Base-by-base conservation (phyloP, 345 rosid genomes). In the Sisymbrium altissimum region DNA sequence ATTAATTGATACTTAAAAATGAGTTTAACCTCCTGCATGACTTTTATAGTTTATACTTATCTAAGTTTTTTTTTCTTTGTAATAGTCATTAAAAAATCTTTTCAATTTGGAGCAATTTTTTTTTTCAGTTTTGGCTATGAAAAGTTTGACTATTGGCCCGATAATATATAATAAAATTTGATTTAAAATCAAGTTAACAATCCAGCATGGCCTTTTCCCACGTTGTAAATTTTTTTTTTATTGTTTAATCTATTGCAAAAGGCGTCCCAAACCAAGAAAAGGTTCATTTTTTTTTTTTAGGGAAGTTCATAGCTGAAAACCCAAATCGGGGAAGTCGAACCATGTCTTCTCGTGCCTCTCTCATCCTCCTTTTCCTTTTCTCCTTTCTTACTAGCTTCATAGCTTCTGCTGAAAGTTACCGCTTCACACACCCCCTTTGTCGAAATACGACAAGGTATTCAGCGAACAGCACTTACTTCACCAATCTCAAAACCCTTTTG, bases 401-500 rank as follows among this genome's bases (percentile, higher is more conserved):
- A 48, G 54, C 27, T 48, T 48, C 54, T 48, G 54, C 53, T 48
- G 6, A 48, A 19, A 18, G 2, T 23, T n/a, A 3, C 50, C 8
- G 1, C 52, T 23, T 46, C 14, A 11, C 11, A 50, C 9, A 19
- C 49, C n/a, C 25, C 0, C 1, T 0, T 0, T 77, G 76, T 64
- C 38, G 40, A 0, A 61, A 46, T 23, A 30, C 70, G 10, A 77
- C 77, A 25, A 83, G 18, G 18, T 85, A 21, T 65, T 49, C 81
- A 0, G 0, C 14, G 2, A 76, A 78, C 73, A 81, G 81, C 75
- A 50, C 81, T 38, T 86, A 53, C 72, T 45, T 57, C 0, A 18
- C 52, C 29, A 85, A 83, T 63, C 87, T 82, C 13, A 50, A 48
- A 27, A 54, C 48, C 49, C 61, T 76, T 78, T 74, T 49, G 79